phyloP scores from a whole-genome alignment of 345 rosid species.

The Hypericum perforatum region DNA sequence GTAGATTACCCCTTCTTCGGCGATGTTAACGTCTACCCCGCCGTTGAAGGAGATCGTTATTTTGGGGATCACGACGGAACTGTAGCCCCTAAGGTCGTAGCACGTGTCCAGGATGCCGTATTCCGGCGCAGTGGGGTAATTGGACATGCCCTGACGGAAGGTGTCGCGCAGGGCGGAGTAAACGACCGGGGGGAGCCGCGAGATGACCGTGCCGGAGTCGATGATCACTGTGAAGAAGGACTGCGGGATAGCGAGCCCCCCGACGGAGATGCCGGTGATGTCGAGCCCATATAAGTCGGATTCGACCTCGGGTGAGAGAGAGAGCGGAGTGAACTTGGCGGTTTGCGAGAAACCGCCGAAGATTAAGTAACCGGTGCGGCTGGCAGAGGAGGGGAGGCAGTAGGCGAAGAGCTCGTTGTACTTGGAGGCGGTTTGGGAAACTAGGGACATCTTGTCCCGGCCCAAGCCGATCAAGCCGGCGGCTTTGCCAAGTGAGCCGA shows the following conservation, averaged over 20 bases:
- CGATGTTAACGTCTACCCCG: slow-evolving; percentile 35
- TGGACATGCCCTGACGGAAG: slow-evolving; percentile 41
- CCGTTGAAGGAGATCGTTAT: slow-evolving; percentile 43
- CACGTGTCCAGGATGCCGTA: slow-evolving; percentile 73
- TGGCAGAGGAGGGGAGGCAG: slow-evolving; percentile 64
- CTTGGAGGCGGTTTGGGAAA: slow-evolving; percentile 48
- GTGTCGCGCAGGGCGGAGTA: slow-evolving; percentile 40
- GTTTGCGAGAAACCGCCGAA: slow-evolving; percentile 25
- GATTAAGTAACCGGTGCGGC: slow-evolving; percentile 61
- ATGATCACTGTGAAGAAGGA: slow-evolving; percentile 52
- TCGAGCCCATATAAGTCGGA: neutral
- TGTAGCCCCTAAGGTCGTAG: slow-evolving; percentile 39
- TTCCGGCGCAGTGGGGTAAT: slow-evolving; percentile 45
- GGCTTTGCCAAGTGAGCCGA: slow-evolving; percentile 55
- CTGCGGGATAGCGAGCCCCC: slow-evolving; percentile 37
- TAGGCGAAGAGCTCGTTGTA: slow-evolving; percentile 72
- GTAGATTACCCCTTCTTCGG: slow-evolving; percentile 37
- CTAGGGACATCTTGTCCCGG: slow-evolving; percentile 51
- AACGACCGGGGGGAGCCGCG: slow-evolving; percentile 58
- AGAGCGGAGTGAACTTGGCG: neutral
- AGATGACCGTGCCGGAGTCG: slow-evolving; percentile 86
- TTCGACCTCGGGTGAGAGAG: neutral
- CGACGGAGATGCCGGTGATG: slow-evolving; percentile 5
- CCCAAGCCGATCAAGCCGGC: slow-evolving; percentile 86
- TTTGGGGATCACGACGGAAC: slow-evolving; percentile 31